Evolutionary conservation across 2,329 filamentous ascomycete genomes (phyloP).

Genomic region (Dothistroma pini): DNA sequence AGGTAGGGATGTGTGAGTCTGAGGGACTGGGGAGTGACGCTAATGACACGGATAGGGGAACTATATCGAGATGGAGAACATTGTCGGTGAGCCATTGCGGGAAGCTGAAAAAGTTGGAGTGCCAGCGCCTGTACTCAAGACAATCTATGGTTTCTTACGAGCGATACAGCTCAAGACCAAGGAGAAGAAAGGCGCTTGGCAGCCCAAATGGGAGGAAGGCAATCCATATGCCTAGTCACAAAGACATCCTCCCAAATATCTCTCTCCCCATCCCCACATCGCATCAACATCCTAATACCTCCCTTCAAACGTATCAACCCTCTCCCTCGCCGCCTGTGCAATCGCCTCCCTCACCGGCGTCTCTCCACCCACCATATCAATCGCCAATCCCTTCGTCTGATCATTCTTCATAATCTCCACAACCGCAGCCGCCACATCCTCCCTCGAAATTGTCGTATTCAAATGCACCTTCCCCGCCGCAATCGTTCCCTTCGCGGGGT

Average conservation of each 20-base stretch:
- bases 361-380: conserved; percentile 44
- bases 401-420: conserved; percentile 51
- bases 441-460: conserved; percentile 46
- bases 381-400: conserved; percentile 45
- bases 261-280: no score
- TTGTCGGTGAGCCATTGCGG: conserved; percentile 55
- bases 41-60: conserved; percentile 40
- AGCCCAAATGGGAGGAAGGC: conserved; percentile 19
- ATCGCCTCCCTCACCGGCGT: conserved; percentile 40
- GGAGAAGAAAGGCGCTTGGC: conserved; percentile 42
- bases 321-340: conserved; percentile 37
- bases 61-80: conserved; percentile 55
- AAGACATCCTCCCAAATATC: no score
- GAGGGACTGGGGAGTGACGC: conserved; percentile 2
- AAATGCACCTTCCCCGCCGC: conserved; percentile 44
- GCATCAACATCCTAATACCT: no score
- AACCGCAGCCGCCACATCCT: conserved; percentile 58
- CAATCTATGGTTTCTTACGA: conserved; percentile 49
- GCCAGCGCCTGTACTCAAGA: conserved; percentile 47
- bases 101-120: conserved; percentile 50
- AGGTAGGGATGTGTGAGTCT: conserved; percentile 33
- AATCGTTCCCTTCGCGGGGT: conserved; percentile 44
- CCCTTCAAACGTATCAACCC: conserved; percentile 36
- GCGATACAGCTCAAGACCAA: conserved; percentile 49
- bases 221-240: conserved; percentile 16